Base-by-base conservation (phyloP, 805 yeast genomes). In the Schwanniomyces sp. region DNA sequence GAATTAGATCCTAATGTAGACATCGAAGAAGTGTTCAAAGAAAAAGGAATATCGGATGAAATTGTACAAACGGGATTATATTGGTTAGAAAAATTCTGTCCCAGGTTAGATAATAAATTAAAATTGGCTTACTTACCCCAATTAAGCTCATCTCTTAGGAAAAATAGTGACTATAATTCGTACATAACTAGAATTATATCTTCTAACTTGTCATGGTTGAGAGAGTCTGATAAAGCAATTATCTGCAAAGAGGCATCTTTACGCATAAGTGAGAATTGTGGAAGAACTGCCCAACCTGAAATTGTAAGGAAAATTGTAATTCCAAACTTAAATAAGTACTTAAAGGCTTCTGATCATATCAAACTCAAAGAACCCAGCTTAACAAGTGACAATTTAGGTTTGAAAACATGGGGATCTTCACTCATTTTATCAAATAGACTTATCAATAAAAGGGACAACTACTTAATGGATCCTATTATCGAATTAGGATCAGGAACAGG, bases 401-500 rank as follows among this genome's bases (percentile, higher is more conserved):
- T 90, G 62, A 90, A 92, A 52, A 92, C 99, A 0, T 92, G 99
- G 99, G 99, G 98, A 0, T 87, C 97, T 0, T 82, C 97, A 0
- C 67, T 87, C 24, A 76, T 89, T 5, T 67, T 94, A 21, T 78
- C 94, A 3, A 69, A 76, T 29, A 65, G 86, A 24, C 61, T 89
- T 3, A 62, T 76, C 5, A 54, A 62, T 25, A 38, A 45, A n/a
- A 7, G 26, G 8, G 32, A 44, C 2, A 39, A 47, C 5, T 61
- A 61, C 26, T 51, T 66, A 3, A 21, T 41, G 12, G 64, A 58
- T 17, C 63, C 67, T 0, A 62, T 84, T 0, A 62, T 88, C 26
- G 99, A 92, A 58, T 69, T 94, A n/a, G 99, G 99, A 0, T 76
- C 98, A 0, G 99, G 99, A 0, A 94, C 99, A 0, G 99, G 99